Evolutionary conservation across 257 asterid species (phyloP).

Genomic region (Ilex asprella): DNA sequence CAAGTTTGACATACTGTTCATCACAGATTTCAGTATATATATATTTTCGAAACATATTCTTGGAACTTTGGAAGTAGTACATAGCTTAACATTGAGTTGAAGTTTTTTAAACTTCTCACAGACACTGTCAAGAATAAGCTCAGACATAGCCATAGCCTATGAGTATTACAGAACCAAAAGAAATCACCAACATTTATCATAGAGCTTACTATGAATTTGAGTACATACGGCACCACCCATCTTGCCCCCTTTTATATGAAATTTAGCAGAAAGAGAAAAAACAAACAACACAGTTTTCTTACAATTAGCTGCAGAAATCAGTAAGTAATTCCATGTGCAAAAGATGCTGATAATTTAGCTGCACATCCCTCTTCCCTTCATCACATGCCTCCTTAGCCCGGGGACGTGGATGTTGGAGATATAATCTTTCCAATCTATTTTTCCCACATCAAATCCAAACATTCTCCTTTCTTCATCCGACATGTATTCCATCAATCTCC

Average conservation of each 20-base stretch:
- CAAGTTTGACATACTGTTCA: too few relatives aligned
- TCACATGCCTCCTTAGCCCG: slow-evolving; percentile 85
- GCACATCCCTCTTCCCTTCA: slow-evolving; percentile 78
- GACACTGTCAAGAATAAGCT: too few relatives aligned
- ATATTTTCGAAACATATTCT: too few relatives aligned
- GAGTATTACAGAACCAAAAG: too few relatives aligned
- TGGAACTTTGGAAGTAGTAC: too few relatives aligned
- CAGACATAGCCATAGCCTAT: too few relatives aligned
- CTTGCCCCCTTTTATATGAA: slow-evolving; percentile 19
- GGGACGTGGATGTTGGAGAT: slow-evolving; percentile 84
- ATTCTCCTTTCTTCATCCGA: slow-evolving; percentile 59
- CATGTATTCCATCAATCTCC: slow-evolving; percentile 61
- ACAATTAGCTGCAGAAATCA: slow-evolving; percentile 31
- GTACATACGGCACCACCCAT: not conserved
- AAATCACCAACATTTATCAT: too few relatives aligned
- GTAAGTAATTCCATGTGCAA: slow-evolving; percentile 7
- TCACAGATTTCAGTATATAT: too few relatives aligned
- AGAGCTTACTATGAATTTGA: too few relatives aligned
- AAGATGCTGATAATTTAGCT: slow-evolving; percentile 23
- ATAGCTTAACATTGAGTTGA: too few relatives aligned
- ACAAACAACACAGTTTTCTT: slow-evolving; percentile 17
- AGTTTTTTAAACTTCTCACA: too few relatives aligned
- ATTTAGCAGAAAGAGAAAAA: slow-evolving; percentile 13
- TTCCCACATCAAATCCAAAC: slow-evolving; percentile 82
- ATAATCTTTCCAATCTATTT: slow-evolving; percentile 85